These are phyloP conservation scores for Penicillium sp. DNA, from an alignment of 2,329 filamentous ascomycete species.

Conservation along the genomic window DNA sequence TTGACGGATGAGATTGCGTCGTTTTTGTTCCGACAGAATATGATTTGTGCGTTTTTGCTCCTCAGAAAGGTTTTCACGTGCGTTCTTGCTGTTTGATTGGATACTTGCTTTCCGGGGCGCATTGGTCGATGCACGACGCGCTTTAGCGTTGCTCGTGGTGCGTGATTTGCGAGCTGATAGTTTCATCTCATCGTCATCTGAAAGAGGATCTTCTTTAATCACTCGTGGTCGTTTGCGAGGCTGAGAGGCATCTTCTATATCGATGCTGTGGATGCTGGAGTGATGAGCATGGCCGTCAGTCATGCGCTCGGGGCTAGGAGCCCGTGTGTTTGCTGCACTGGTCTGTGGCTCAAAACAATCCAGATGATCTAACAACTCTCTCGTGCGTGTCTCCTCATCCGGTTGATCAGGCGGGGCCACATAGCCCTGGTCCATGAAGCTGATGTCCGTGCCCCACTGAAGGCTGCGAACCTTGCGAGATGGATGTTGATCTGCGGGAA, in stretches of 20 bases:
- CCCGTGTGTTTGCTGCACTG: slow-evolving; percentile 61
- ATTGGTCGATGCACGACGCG: slow-evolving; percentile 35
- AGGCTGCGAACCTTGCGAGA: slow-evolving; percentile 47
- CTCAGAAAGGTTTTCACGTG: slow-evolving; percentile 67
- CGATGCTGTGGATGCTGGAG: slow-evolving; percentile 5
- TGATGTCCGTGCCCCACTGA: slow-evolving; percentile 69
- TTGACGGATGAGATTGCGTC: slow-evolving; percentile 76
- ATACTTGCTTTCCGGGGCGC: slow-evolving; percentile 38
- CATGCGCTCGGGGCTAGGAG: slow-evolving; percentile 55
- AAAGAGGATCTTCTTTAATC: slow-evolving; percentile 41
- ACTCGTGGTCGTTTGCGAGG: slow-evolving; percentile 35
- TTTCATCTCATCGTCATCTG: slow-evolving; percentile 35
- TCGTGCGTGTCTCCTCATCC: slow-evolving; percentile 58
- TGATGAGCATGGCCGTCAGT: slow-evolving; percentile 8
- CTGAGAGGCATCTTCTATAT: slow-evolving; percentile 25
- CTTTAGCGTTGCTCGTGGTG: slow-evolving; percentile 37
- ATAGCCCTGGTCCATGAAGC: slow-evolving; percentile 63
- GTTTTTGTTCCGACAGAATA: slow-evolving; percentile 84
- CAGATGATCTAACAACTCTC: slow-evolving; percentile 58
- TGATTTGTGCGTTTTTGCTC: slow-evolving; percentile 84
- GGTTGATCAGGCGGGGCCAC: slow-evolving; percentile 59
- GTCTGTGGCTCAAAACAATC: slow-evolving; percentile 58
- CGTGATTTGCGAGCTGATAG: slow-evolving; percentile 53
- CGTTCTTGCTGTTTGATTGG: slow-evolving; percentile 30
- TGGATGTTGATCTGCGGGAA: slow-evolving; percentile 37